Conservation (phyloP, 148 eudicot genomes). For the Chenopodium album region DNA sequence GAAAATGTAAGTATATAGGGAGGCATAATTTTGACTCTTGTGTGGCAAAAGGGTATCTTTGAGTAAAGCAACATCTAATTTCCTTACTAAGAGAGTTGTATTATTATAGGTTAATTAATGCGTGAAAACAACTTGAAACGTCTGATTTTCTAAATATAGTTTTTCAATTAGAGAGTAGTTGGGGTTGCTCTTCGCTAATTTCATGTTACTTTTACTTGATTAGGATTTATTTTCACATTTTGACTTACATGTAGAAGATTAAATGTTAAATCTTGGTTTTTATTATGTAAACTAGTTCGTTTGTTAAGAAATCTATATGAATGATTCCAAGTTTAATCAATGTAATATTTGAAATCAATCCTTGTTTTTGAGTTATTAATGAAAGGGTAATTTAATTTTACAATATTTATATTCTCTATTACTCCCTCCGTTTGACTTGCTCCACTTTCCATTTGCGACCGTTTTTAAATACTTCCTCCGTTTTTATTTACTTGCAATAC, state of each 20-base stretch:
- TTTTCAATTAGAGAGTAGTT: slow-evolving; percentile 18
- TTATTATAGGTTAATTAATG: slow-evolving; percentile 34
- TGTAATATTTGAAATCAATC: too few relatives aligned
- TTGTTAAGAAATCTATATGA: too few relatives aligned
- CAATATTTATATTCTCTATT: too few relatives aligned
- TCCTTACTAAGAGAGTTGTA: slow-evolving; percentile 30
- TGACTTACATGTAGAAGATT: background rate
- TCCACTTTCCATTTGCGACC: too few relatives aligned
- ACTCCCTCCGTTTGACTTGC: too few relatives aligned
- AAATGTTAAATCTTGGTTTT: background rate
- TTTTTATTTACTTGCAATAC: too few relatives aligned
- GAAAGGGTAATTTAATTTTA: too few relatives aligned
- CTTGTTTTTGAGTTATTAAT: too few relatives aligned
- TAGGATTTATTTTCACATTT: background rate
- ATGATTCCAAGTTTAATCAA: too few relatives aligned
- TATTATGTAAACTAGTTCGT: background rate
- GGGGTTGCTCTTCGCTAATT: background rate
- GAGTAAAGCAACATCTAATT: slow-evolving; percentile 35
- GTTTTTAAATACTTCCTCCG: too few relatives aligned
- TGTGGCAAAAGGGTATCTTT: slow-evolving; percentile 22
- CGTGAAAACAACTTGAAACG: slow-evolving; percentile 42
- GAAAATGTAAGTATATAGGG: background rate
- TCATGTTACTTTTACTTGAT: background rate
- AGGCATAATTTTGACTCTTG: slow-evolving; percentile 16
- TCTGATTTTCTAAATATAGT: slow-evolving; percentile 17